phyloP scores from a whole-genome alignment of 345 rosid species.

The Salix purpurea region DNA sequence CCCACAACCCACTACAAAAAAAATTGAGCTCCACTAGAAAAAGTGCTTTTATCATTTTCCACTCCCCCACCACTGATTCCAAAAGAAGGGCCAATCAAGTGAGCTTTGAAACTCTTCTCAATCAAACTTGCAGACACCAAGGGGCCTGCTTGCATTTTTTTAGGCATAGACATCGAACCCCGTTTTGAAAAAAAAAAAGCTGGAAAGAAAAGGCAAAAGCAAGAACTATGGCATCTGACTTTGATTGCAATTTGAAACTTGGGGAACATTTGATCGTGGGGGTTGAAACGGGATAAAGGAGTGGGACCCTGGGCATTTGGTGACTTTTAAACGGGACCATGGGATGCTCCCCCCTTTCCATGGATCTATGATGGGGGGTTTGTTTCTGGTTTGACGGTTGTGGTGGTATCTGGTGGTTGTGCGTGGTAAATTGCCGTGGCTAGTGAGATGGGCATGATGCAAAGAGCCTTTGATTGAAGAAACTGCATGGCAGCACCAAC shows the following conservation, averaged over 20 bases:
- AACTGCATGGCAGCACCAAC: constrained; percentile 98
- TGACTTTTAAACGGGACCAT: constrained; percentile 22
- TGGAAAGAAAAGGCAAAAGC: constrained; percentile 29
- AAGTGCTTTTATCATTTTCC: constrained; percentile 68
- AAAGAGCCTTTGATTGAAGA: constrained; percentile 93
- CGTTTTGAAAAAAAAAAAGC: constrained; percentile 24
- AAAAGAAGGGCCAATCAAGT: constrained; percentile 46
- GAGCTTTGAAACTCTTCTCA: constrained; percentile 49
- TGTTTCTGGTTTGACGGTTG: constrained; percentile 71
- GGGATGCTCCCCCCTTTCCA: constrained; percentile 32
- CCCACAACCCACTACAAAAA: constrained; percentile 60
- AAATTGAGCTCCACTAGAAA: constrained; percentile 42
- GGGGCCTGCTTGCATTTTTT: constrained; percentile 30
- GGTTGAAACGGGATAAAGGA: constrained; percentile 15
- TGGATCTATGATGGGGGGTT: constrained; percentile 57
- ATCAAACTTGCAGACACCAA: constrained; percentile 35
- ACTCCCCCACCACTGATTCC: constrained; percentile 41
- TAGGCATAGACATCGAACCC: constrained; percentile 46
- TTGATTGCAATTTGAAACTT: constrained; percentile 48
- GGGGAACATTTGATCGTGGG: constrained; percentile 24
- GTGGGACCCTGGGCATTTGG: constrained; percentile 28
- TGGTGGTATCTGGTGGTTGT: constrained; percentile 70
- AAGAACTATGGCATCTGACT: constrained; percentile 57
- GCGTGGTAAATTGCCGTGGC: constrained; percentile 88
- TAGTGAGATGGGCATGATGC: constrained; percentile 96